phyloP scores from a whole-genome alignment of 345 rosid genomes.

The Rhodamnia rubescens region DNA sequence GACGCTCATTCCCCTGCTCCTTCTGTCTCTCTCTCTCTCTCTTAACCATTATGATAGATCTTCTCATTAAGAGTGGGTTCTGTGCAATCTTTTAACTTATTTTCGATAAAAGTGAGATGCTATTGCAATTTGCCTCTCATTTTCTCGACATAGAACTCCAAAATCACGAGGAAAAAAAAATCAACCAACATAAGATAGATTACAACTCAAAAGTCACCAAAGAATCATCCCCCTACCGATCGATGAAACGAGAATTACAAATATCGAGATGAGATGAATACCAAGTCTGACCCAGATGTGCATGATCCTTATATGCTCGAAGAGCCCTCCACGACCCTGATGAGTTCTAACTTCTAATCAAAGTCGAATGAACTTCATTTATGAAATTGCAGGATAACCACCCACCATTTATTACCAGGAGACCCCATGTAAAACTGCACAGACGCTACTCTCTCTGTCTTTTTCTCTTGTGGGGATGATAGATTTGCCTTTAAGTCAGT shows the following conservation, averaged over 20 bases:
- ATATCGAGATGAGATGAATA: not conserved
- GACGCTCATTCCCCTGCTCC: fast-evolving
- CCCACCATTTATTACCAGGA: not conserved
- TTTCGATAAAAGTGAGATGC: too few species aligned
- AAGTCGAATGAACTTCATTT: not conserved
- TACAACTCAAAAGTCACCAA: not conserved
- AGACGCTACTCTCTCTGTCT: not conserved
- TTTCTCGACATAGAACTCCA: too few species aligned
- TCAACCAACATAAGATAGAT: not conserved
- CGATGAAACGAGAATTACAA: not conserved
- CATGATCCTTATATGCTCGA: not conserved
- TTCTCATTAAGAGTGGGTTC: not conserved
- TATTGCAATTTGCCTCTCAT: too few species aligned
- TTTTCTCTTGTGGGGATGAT: not conserved
- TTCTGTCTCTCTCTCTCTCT: too few species aligned
- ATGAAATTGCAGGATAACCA: not conserved
- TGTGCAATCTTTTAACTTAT: too few species aligned
- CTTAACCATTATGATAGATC: not conserved
- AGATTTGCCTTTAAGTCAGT: not conserved
- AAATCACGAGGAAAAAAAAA: not conserved
- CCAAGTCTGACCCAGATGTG: not conserved
- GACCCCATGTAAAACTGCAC: not conserved
- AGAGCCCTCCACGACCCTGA: not conserved
- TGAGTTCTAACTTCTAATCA: not conserved
- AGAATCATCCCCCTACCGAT: not conserved